Evolutionary conservation across 768 basidiomycete genomes (phyloP).

Genomic region (Kwoniella sp.): DNA sequence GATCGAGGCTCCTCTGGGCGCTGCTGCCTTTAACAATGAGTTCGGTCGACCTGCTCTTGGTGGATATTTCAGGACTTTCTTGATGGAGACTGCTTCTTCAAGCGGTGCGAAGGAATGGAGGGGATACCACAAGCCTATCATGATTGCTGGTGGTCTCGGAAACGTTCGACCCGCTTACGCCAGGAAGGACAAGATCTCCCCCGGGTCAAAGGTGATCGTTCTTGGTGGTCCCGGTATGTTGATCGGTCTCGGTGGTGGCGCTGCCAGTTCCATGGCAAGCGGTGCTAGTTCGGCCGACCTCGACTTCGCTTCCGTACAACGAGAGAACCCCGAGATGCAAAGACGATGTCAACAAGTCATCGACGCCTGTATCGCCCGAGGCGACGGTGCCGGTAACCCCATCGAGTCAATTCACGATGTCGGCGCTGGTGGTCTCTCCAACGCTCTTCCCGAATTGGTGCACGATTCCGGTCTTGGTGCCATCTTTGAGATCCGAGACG

Average conservation of each 20-base stretch:
- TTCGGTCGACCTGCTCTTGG: constrained; percentile 90
- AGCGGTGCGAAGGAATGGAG: constrained; percentile 61
- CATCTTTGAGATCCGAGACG: constrained; percentile 86
- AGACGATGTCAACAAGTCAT: constrained; percentile 96
- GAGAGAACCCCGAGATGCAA: constrained; percentile 99
- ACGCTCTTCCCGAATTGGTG: constrained; percentile 93
- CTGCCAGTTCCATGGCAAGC: constrained; percentile 88
- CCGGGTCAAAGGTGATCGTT: constrained; percentile 85
- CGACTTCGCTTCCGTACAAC: constrained; percentile 95
- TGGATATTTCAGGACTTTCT: constrained; percentile 95
- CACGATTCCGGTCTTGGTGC: constrained; percentile 94
- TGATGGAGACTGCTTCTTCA: constrained; percentile 68
- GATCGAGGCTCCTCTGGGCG: constrained; percentile 92
- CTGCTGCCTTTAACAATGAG: constrained; percentile 96
- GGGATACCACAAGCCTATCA: constrained; percentile 99
- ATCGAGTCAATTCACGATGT: constrained; percentile 98
- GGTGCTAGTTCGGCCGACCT: constrained; percentile 88
- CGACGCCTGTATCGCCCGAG: constrained; percentile 75
- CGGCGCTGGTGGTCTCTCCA: constrained; percentile 93
- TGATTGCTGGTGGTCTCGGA: constrained; percentile 97
- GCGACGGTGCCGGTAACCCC: constrained; percentile 63
- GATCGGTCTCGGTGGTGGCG: constrained; percentile 95
- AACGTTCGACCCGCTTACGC: constrained; percentile 85
- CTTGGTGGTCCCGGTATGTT: constrained; percentile 94
- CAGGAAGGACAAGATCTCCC: constrained; percentile 71